Base-by-base conservation (phyloP, 2,329 filamentous ascomycete genomes). In the Diaporthe sp. region DNA sequence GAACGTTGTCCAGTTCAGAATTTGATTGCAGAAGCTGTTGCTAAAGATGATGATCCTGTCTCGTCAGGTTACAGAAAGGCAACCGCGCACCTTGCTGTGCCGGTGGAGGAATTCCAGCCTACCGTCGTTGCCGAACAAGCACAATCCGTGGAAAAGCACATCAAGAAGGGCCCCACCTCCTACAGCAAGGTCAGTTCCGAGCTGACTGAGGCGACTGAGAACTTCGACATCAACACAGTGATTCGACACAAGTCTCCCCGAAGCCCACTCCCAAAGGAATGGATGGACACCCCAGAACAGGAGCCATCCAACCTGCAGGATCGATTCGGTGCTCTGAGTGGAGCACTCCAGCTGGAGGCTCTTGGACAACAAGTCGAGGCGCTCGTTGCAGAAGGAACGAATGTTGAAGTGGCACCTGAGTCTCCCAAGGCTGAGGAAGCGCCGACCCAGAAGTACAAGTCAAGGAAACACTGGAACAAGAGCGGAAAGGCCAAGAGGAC, bases 171-270 rank as follows among this genome's bases (percentile, higher is more conserved):
- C 25, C 58, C 8, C 19, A 51, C 25, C 12, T 39, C 39, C 31
- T 76, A 76, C 72, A 76, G 68, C 17, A 74, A 74, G 37, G 65
- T 70, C 2, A 46, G 39, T 10, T 42, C 49, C 19, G 49, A 74
- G 37, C 44, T 75, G 6, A 61, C 59, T 15, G 70, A 37, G 7
- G 42, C 72, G 4, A 65, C 73, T 9, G 75, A 76, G 22, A 25
- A 61, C 2, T 25, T 75, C 31, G 31, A 67, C 15, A 19, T 72
- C 53, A 51, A 57, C n/a, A 76, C 75, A 15, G 75, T 76, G 53
- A 75, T 76, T 44, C 75, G 75, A 2, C 72, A 74, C 69, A 75
- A 68, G 46, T 31, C 65, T 34, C 37, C 65, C 34, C 73, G 59
- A 37, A 39, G 4, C 3, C 15, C 31, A 39, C 51, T 67, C 13